Conservation (phyloP, 2,329 filamentous ascomycete genomes). For the Cryphonectria radicalis region DNA sequence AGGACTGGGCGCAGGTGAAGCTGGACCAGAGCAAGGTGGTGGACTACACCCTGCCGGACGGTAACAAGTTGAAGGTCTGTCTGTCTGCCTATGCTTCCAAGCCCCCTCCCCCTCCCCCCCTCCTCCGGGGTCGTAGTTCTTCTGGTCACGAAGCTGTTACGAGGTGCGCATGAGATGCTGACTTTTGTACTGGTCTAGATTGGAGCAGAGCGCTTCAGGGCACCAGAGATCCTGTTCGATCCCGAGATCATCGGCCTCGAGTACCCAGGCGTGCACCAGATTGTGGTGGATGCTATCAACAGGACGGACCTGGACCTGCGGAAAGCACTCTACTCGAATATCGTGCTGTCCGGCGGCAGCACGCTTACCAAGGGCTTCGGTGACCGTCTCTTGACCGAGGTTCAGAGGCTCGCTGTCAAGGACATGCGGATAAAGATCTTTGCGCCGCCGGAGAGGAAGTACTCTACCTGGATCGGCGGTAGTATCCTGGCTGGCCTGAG, state of each 20-base stretch:
- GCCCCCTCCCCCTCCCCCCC: too few species aligned
- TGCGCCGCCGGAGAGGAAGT: slow-evolving; percentile 95
- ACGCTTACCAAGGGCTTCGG: slow-evolving; percentile 97
- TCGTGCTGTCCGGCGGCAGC: slow-evolving; percentile 93
- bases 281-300: slow-evolving; percentile 94
- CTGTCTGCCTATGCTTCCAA: slow-evolving; percentile 22
- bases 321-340: slow-evolving; percentile 93
- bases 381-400: slow-evolving; percentile 86
- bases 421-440: slow-evolving; percentile 99
- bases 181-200: slow-evolving; percentile 56
- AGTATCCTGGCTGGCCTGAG: slow-evolving; percentile 96
- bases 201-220: slow-evolving; percentile 91
- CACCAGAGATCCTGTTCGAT: slow-evolving; percentile 96
- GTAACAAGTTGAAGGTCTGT: slow-evolving; percentile 87
- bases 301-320: slow-evolving; percentile 94
- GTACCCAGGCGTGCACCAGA: slow-evolving; percentile 96
- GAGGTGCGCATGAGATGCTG: not conserved
- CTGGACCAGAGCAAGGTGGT: slow-evolving; percentile 76
- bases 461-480: slow-evolving; percentile 98
- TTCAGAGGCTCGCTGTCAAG: slow-evolving; percentile 92
- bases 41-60: slow-evolving; percentile 90
- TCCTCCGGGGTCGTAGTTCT: not conserved
- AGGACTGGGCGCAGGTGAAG: slow-evolving; percentile 87
- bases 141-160: not conserved
- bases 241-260: slow-evolving; percentile 96